Percentiles rank a stretch among this genome's conserved stretches.
Evolutionary conservation across 805 yeast genomes (phyloP).

Genomic region (baker's yeast (Saccharomyces cerevisiae)): DNA sequence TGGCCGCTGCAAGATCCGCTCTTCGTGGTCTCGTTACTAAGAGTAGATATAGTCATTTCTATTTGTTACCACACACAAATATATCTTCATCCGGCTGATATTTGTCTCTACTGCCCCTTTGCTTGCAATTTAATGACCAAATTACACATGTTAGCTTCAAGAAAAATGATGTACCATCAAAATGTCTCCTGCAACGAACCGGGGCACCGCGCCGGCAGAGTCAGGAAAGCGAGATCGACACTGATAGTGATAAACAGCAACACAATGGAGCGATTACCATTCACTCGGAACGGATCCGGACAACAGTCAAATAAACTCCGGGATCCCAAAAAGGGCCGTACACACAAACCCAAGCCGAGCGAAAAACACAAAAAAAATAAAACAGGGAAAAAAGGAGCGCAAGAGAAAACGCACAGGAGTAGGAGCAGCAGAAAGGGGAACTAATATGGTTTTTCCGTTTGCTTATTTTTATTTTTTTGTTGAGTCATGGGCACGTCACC

Average conservation of each 20-base stretch:
- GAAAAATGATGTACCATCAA: neutral
- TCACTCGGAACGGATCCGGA: neutral
- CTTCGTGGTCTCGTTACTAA: neutral
- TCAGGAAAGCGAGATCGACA: neutral
- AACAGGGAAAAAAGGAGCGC: neutral
- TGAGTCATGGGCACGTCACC: neutral
- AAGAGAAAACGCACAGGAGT: neutral
- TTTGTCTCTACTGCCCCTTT: neutral
- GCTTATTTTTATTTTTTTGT: neutral
- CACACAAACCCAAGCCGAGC: neutral
- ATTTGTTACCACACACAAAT: neutral
- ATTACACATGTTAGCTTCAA: neutral
- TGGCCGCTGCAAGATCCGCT: neutral
- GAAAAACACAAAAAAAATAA: neutral
- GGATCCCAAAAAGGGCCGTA: neutral
- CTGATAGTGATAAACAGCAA: neutral
- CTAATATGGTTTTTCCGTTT: neutral
- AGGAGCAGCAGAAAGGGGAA: neutral
- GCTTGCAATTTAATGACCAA: neutral
- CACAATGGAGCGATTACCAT: neutral
- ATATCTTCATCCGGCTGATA: neutral
- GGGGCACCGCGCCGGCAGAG: neutral
- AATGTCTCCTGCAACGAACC: neutral
- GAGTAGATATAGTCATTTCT: neutral
- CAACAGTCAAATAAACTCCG: neutral